Conservation (phyloP, 495 filamentous ascomycete genomes). For the Annulohypoxylon moriforme region DNA sequence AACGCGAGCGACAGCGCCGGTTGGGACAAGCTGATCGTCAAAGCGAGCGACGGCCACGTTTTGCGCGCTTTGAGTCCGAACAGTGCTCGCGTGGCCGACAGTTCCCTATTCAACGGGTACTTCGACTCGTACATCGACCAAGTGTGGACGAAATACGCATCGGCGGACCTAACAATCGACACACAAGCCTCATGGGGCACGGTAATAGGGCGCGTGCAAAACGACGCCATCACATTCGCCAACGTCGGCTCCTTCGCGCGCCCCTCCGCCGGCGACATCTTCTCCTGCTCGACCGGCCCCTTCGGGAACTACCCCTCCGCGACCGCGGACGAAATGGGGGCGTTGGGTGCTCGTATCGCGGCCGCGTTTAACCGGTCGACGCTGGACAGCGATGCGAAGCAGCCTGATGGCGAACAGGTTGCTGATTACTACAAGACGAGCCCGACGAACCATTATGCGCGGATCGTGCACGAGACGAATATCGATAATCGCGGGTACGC, state of each 20-base stretch:
- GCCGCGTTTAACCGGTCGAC: conserved; percentile 78
- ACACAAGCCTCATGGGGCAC: conserved; percentile 66
- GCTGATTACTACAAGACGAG: conserved; percentile 63
- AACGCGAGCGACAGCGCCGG: conserved; percentile 64
- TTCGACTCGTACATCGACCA: conserved; percentile 70
- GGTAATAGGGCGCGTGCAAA: conserved; percentile 62
- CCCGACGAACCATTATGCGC: conserved; percentile 77
- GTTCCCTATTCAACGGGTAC: conserved; percentile 68
- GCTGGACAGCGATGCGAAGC: conserved; percentile 59
- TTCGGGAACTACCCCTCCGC: conserved; percentile 62
- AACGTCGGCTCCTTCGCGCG: conserved; percentile 63
- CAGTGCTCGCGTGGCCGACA: conserved; percentile 65
- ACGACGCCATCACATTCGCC: conserved; percentile 62
- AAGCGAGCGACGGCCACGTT: conserved; percentile 56
- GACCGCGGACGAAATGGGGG: conserved; percentile 53
- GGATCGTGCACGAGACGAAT: conserved; percentile 72
- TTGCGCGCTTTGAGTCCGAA: conserved; percentile 76
- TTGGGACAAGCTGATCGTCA: conserved; percentile 73
- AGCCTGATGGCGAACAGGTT: conserved; percentile 62
- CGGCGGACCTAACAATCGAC: conserved; percentile 65
- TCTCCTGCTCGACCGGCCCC: conserved; percentile 75
- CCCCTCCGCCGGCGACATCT: conserved; percentile 73
- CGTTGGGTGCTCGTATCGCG: conserved; percentile 72
- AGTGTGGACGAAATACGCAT: conserved; percentile 71
- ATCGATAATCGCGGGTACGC: conserved; percentile 75